These are phyloP conservation scores for Pseudocercospora eumusae DNA, from an alignment of 2,329 filamentous ascomycete genomes.

Conservation along the genomic window DNA sequence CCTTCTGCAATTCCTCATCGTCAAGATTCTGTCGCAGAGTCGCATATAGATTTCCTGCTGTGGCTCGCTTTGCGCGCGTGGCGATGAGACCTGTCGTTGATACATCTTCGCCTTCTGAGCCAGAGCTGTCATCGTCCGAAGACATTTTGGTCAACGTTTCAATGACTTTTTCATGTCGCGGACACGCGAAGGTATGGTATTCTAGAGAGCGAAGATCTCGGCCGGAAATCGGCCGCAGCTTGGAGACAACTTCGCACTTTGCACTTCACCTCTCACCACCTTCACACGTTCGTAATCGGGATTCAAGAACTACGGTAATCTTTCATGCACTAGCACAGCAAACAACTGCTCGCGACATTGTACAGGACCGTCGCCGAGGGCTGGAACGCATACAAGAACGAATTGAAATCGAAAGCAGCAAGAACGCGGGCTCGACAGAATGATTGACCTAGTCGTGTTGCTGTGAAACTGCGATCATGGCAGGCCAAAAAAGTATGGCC, in stretches of 20 bases:
- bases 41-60: conserved; percentile 81
- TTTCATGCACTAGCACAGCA: no score
- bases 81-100: conserved; percentile 61
- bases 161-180: background rate
- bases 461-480: no score
- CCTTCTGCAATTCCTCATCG: conserved; percentile 46
- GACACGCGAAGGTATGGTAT: background rate
- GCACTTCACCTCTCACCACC: background rate
- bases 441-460: no score
- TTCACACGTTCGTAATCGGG: no score
- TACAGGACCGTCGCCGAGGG: no score
- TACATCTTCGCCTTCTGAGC: conserved; percentile 33
- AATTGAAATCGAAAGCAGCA: no score
- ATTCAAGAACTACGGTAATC: no score
- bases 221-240: background rate
- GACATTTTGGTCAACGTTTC: conserved; percentile 27
- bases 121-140: conserved; percentile 28
- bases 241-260: background rate
- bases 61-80: conserved; percentile 72
- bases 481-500: no score
- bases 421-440: no score
- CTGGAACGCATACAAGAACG: no score
- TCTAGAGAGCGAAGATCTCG: background rate
- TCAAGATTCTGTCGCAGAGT: conserved; percentile 66
- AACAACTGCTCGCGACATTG: no score